A percentile compares a stretch with the other conserved stretches of the same genome.
Conservation (phyloP, 1,139 yeast genomes). For the Geotrichum aggregatum region DNA sequence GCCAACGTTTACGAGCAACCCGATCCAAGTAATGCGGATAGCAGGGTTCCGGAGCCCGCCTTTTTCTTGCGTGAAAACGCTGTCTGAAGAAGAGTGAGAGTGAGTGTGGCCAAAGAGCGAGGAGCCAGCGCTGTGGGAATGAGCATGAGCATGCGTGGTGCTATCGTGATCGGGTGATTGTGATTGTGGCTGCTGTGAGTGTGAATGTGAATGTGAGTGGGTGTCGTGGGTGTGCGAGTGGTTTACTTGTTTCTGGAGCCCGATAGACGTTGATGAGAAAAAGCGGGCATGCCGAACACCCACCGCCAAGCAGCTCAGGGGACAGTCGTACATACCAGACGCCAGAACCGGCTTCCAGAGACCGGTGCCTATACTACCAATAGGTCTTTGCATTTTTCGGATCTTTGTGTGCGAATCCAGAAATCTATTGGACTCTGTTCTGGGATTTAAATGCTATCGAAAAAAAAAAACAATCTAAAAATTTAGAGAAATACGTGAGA, state of each 20-base stretch:
- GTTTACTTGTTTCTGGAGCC: not conserved
- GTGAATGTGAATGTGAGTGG: slow-evolving; percentile 2
- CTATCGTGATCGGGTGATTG: not conserved
- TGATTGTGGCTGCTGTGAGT: not conserved
- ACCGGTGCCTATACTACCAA: not conserved
- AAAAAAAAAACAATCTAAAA: no score
- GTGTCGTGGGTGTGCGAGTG: not conserved
- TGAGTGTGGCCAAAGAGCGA: slow-evolving; percentile 24
- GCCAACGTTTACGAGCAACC: slow-evolving; percentile 75
- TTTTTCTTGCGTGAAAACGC: slow-evolving; percentile 29
- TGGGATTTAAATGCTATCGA: no score
- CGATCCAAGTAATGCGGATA: slow-evolving; percentile 88
- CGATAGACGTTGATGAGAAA: not conserved
- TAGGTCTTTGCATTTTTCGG: not conserved
- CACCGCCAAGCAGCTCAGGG: not conserved
- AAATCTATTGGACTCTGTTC: no score
- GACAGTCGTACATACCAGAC: not conserved
- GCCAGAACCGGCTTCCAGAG: not conserved
- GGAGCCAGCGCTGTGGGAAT: slow-evolving; percentile 8
- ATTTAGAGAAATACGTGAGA: no score
- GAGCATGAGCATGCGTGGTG: slow-evolving; percentile 23
- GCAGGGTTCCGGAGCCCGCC: slow-evolving; percentile 63
- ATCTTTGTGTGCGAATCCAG: no score
- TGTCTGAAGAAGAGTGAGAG: slow-evolving; percentile 32
- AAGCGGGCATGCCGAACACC: not conserved